These are phyloP conservation scores for Linnemannia elongata DNA, from an alignment of 192 early-diverging fungal species.

Conservation along the genomic window DNA sequence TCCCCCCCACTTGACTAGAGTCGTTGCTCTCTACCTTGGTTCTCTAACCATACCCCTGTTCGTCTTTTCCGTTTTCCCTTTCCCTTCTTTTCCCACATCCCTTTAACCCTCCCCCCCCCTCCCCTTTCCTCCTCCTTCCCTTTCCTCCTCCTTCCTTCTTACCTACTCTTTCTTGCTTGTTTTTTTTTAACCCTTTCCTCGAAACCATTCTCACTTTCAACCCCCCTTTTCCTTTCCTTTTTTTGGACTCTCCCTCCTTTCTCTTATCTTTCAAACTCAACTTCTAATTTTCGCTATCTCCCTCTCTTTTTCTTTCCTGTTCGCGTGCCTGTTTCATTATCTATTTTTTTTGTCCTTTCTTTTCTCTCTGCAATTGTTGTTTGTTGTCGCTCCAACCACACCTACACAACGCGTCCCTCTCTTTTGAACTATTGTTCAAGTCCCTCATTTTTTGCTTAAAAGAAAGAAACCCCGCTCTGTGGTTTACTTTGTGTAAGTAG, in stretches of 20 bases:
- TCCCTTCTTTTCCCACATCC: neutral
- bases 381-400: neutral
- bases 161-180: neutral
- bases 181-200: constrained; percentile 6
- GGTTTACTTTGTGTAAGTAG: constrained; percentile 1
- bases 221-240: neutral
- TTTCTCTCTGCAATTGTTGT: neutral
- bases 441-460: neutral
- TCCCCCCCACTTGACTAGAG: constrained; percentile 15
- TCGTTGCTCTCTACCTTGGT: neutral
- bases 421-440: neutral
- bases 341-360: neutral
- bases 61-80: neutral
- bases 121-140: neutral
- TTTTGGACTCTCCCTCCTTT: neutral
- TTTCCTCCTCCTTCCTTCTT: neutral
- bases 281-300: neutral
- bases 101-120: neutral
- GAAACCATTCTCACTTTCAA: neutral
- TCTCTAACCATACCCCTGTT: neutral
- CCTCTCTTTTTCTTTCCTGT: neutral
- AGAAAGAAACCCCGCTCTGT: neutral
- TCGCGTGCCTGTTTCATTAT: neutral
- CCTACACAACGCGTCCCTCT: neutral
- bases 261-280: neutral